Conservation (phyloP, 192 early-diverging fungal species). For the Chytriomyces sp. region DNA sequence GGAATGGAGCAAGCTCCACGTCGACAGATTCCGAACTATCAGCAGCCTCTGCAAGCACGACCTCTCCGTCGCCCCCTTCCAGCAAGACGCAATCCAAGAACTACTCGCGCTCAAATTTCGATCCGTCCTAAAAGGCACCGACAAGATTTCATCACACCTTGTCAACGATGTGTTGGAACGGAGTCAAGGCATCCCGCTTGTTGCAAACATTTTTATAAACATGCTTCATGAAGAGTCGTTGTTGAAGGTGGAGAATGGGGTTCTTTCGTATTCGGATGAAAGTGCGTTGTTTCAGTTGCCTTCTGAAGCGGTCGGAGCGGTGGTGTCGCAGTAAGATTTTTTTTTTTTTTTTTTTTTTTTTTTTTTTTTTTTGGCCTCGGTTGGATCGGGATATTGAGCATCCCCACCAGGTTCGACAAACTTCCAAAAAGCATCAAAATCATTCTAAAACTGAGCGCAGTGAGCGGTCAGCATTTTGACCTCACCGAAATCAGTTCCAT, state of each 20-base stretch:
- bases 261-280: constrained; percentile 5
- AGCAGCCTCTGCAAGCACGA: constrained; percentile 14
- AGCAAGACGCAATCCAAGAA: constrained; percentile 14
- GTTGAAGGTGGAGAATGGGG: constrained; percentile 9
- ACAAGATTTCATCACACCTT: neutral
- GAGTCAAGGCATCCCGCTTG: constrained; percentile 33
- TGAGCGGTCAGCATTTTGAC: constrained; percentile 35
- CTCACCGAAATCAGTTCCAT: constrained; percentile 16
- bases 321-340: constrained; percentile 28
- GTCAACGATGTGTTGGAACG: constrained; percentile 27
- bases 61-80: constrained; percentile 14
- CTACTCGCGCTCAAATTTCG: constrained; percentile 14
- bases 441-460: constrained; percentile 26
- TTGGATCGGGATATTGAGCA: no score
- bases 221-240: constrained; percentile 17
- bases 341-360: no score
- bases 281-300: neutral
- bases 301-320: constrained; percentile 22
- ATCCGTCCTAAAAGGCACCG: neutral
- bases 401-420: constrained; percentile 29
- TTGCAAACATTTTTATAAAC: constrained; percentile 14
- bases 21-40: constrained; percentile 4
- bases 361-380: no score
- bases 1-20: constrained; percentile 21
- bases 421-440: constrained; percentile 12